Base-by-base conservation (phyloP, 2,329 filamentous ascomycete genomes). In the Aotearoamyces nothofagi region DNA sequence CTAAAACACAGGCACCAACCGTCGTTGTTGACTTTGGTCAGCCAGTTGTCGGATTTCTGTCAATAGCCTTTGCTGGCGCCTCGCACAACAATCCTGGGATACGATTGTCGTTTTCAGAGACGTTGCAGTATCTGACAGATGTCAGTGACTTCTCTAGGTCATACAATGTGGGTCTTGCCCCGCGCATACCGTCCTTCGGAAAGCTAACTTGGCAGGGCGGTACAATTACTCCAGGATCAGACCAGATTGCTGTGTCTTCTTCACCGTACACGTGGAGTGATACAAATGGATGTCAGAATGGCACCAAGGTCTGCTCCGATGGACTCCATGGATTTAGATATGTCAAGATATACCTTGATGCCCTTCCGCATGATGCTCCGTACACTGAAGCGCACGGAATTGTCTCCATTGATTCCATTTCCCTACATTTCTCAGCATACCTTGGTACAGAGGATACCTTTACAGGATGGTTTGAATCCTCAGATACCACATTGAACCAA, bases 321-420 rank as follows among this genome's bases (percentile, higher is more conserved):
- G 63, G 63, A 3, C 44, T 67, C 4, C 63, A 67, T 30, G 63
- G 61, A 4, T 67, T 66, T 38, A 55, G 63, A 20, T 67, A 66
- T 33, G 38, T 67, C 22, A 61, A 55, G 29, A 56, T 66, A 15
- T 54, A 53, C 24, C 47, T 67, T 3, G 57, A 60, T 33, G 56
- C 60, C 1, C 40, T 65, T 2, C 15, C 47, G 2, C 35, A 39
- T 1, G 63, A 67, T 41, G 42, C 53, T 1, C 61, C 62, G 3
- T 51, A 60, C 39, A 60, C 62, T 0, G 46, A 53, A 0, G 34
- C 53, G 1, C 47, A 49, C 2, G 63, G 63, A 4, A 40, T 47
- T 3, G 54, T 67, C 1, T 43, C 46, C 2, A 63, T 67, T 16
- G 43, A 51, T 1, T 54, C 53, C 2, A 38, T 66, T 13, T 47